Base-by-base conservation (phyloP, 768 basidiomycete species). In the Leucogyrophana mollusca region DNA sequence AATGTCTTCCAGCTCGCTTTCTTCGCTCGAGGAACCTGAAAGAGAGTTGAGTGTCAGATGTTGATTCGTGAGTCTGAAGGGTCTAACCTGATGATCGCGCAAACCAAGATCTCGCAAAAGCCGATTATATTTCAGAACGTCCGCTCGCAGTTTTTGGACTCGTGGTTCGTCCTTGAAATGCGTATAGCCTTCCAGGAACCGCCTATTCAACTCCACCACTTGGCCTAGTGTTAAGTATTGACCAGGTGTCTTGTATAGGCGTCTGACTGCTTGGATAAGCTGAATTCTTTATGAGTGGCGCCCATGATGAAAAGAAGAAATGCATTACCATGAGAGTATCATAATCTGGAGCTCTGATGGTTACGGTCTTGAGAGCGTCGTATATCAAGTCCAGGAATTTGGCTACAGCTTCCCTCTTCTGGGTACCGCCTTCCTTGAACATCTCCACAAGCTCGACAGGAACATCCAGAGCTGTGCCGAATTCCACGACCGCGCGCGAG, bases 401-500 rank as follows among this genome's bases (percentile, higher is more conserved):
- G 14, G 83, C 76, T 39, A 94, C 91, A 1, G 96, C 95, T 56
- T 94, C 89, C 49, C 93, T 74, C 69, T 98, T 99, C 57, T 85
- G 77, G 13, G 73, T 61, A 4, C 96, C 96, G 7, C 96, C 96
- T 56, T 85, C 73, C 57, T 89, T 89, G 70, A 94, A 99, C 83
- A 90, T 86, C 23, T 88, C 83, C 2, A 97, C 84, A 25, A 90
- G 73, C 52, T 94, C 92, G 4, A 65, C 58, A n/a, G 95, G 94
- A n/a, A 98, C 90, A 57, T 92, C 88, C 50, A 97, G 70, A 8
- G 94, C 90, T 2, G 80, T 72, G 5, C 96, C 96, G 64, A 98
- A 99, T 61, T 99, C 96, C 40, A 99, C 88, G 21, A 99, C 96
- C 6, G 94, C 96, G 46, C 96, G 83, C 11, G 94, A 96, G 25